Evolutionary conservation across 495 filamentous ascomycete genomes (phyloP), one percentile per base, ranked within the genome.

Genomic region (Penicillium antarcticum): DNA sequence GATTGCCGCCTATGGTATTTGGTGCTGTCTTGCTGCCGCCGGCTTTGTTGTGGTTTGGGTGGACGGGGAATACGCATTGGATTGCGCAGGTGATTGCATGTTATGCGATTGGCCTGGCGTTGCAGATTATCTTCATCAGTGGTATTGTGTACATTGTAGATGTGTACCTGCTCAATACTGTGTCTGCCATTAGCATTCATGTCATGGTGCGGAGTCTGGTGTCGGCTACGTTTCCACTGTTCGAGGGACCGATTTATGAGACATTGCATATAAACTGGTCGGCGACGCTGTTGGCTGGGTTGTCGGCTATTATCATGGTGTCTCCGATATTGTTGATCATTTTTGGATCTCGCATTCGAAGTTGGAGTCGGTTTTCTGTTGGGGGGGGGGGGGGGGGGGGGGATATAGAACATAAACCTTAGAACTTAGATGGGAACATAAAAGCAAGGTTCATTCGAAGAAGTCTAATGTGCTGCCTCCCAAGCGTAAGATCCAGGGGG

Each of bases 121-220:
- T 66, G 23, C 63, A 66, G 45, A 51, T 62, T 3, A 65, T 66
- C 18, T 69, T 64, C 51, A 65, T 65, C 40, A 55, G 46, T 5
- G 61, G 63, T 9, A 56, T 66, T 33, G 82, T 76, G 18, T 84
- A 82, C 51, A 69, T 83, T 36, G 67, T 82, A 51, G 80, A 85
- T 53, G 68, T 71, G 32, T 86, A 85, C 51, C 46, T 67, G n/a
- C 45, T 72, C 51, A 65, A 76, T 41, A 69, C 71, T 5, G 74
- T 75, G 46, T 74, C 78, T 0, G 82, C 84, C 1, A 72, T 85
- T 8, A 79, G 78, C 4, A 83, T 83, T 13, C 86, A 86, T 47
- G 85, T 83, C 1, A 80, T 87, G 50, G 47, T 87, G 44, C 63
- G 85, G 12, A 79, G 74, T 17, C 64, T 78, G 44, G 81, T 86